Evolutionary conservation across 2,329 filamentous ascomycete genomes (phyloP).

Genomic region (Hypocreales sp.): DNA sequence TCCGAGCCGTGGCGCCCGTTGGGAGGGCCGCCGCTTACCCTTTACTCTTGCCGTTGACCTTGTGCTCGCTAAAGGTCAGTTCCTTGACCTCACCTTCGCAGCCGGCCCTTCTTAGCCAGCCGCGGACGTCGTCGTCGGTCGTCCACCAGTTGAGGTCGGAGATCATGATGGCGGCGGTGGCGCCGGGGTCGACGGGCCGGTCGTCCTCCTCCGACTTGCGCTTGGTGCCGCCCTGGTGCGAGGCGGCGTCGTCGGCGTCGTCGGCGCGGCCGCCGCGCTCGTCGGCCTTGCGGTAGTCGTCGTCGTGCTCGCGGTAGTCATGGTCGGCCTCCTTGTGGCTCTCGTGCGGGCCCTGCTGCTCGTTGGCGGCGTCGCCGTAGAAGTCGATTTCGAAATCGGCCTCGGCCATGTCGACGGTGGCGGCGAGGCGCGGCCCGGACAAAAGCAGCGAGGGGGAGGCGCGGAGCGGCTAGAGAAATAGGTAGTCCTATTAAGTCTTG

Average conservation of each 20-base stretch:
- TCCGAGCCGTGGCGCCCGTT: not conserved
- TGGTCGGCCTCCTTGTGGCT: conserved; percentile 23
- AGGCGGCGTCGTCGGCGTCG: conserved; percentile 8
- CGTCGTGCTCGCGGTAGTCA: conserved; percentile 17
- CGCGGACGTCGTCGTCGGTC: conserved; percentile 85
- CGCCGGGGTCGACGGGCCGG: conserved; percentile 40
- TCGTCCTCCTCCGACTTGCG: conserved; percentile 45
- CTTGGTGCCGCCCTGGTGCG: conserved; percentile 39
- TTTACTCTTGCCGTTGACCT: conserved; percentile 97
- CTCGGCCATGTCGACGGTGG: conserved; percentile 39
- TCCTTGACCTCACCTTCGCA: conserved; percentile 80
- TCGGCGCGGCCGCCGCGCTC: conserved; percentile 8
- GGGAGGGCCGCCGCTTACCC: conserved; percentile 50
- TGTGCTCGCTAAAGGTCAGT: conserved; percentile 94
- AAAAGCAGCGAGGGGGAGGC: not conserved
- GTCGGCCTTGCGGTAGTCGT: conserved; percentile 21
- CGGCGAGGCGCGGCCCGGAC: conserved; percentile 2
- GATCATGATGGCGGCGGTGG: conserved; percentile 61
- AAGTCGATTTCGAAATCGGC: conserved; percentile 61
- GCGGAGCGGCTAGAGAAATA: conserved; percentile 2
- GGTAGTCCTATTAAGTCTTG: conserved; percentile 5
- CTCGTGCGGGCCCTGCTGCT: conserved; percentile 19
- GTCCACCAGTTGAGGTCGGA: conserved; percentile 95
- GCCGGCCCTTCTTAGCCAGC: conserved; percentile 65
- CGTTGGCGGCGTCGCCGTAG: conserved; percentile 43